phyloP scores from a whole-genome alignment of 805 yeast species.

The Candida peoriensis region DNA sequence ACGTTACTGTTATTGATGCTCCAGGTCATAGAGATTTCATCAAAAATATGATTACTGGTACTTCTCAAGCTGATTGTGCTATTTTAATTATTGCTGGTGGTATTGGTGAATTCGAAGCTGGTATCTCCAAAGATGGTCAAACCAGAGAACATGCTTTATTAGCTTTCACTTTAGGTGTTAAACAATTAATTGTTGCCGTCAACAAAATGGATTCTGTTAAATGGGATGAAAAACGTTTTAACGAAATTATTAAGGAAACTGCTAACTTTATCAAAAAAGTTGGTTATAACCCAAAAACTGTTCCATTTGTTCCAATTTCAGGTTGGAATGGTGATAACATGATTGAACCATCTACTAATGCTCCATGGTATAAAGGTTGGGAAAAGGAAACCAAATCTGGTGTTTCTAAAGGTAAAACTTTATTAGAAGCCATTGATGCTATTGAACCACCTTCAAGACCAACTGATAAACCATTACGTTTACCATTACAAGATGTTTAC shows the following conservation, averaged over 20 bases:
- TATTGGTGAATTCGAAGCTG: conserved; percentile 94
- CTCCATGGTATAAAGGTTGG: conserved; percentile 94
- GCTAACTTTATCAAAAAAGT: conserved; percentile 82
- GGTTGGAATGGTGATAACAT: conserved; percentile 95
- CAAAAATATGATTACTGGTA: conserved; percentile 94
- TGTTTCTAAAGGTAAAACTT: conserved; percentile 71
- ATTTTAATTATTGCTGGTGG: conserved; percentile 89
- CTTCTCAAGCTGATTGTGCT: conserved; percentile 94
- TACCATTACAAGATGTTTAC: conserved; percentile 90
- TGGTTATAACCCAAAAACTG: conserved; percentile 84
- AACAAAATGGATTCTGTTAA: conserved; percentile 93
- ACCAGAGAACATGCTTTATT: conserved; percentile 93
- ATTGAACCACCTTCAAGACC: conserved; percentile 84
- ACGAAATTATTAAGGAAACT: conserved; percentile 74
- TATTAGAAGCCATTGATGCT: conserved; percentile 84
- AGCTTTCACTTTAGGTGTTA: conserved; percentile 87
- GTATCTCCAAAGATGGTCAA: conserved; percentile 94
- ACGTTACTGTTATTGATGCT: conserved; percentile 90
- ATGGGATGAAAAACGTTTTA: conserved; percentile 78
- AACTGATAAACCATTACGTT: conserved; percentile 85
- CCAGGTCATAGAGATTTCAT: conserved; percentile 97
- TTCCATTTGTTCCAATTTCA: conserved; percentile 88
- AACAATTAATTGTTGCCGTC: conserved; percentile 83
- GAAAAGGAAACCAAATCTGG: conserved; percentile 81
- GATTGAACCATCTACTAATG: conserved; percentile 78